phyloP scores from a whole-genome alignment of 257 asterid genomes.

The Gentiana macrophylla region DNA sequence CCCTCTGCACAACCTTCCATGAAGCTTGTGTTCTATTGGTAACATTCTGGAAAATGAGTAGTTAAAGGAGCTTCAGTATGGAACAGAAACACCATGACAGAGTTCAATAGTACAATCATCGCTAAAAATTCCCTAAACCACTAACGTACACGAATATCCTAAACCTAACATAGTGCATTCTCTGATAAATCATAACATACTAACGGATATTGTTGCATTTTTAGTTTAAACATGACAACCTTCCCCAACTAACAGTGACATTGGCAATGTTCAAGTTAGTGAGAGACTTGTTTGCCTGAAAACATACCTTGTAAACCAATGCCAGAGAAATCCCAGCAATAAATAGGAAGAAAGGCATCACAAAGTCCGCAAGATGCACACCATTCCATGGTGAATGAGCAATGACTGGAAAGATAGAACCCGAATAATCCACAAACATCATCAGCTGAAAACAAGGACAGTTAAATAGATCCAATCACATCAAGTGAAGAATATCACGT shows the following conservation, averaged over 20 bases:
- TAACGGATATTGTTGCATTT: not conserved
- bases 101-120: not conserved
- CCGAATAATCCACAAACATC: conserved; percentile 81
- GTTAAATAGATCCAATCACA: not conserved
- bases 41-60: conserved; percentile 39
- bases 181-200: not conserved
- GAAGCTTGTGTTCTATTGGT: conserved; percentile 42
- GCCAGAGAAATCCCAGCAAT: conserved; percentile 66
- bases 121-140: not conserved
- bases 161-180: not conserved
- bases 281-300: too few relatives aligned
- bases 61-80: conserved; percentile 9
- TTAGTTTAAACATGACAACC: not conserved
- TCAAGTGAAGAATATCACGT: too few relatives aligned
- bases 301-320: conserved; percentile 50
- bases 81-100: too few relatives aligned
- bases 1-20: conserved; percentile 45
- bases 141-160: not conserved
- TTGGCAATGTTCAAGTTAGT: not conserved
- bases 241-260: not conserved
- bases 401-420: conserved; percentile 56
- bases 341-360: conserved; percentile 86
- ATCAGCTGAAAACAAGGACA: conserved; percentile 39
- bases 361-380: conserved; percentile 72
- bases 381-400: conserved; percentile 87